Conservation (phyloP, 441 rosid genomes). For the Euphorbia schlechtendalii region DNA sequence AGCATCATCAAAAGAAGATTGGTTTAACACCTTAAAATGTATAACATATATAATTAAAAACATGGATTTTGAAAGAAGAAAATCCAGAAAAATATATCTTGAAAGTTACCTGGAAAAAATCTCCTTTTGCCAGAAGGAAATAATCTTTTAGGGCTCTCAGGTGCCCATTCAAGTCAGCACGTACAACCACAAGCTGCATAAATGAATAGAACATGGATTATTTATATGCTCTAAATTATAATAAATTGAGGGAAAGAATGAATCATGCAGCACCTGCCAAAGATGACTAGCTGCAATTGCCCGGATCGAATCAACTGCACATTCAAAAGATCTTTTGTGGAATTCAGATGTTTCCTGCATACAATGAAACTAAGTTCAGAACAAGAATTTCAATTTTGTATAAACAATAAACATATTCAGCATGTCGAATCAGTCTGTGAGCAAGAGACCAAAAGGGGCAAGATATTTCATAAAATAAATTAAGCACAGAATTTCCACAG, state of each 20-base stretch:
- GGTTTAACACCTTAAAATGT: not conserved
- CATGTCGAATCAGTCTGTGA: not conserved
- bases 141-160: conserved; percentile 93
- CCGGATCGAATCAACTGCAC: conserved; percentile 75
- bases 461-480: conserved; percentile 3
- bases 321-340: conserved; percentile 90
- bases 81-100: not conserved
- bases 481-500: too few species aligned
- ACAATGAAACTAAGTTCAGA: conserved; percentile 14
- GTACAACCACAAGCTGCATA: conserved; percentile 87
- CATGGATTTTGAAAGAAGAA: not conserved
- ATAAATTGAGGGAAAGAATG: conserved; percentile 11
- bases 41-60: not conserved
- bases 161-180: conserved; percentile 92
- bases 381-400: not conserved
- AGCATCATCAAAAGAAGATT: not conserved
- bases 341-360: conserved; percentile 86
- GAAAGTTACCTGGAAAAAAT: conserved; percentile 83
- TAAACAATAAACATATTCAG: conserved; percentile 1
- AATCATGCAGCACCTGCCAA: conserved; percentile 72
- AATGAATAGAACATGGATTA: conserved; percentile 20
- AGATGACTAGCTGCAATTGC: conserved; percentile 98
- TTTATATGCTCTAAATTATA: conserved; percentile 11
- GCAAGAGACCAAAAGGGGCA: conserved; percentile 1
- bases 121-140: conserved; percentile 94